A percentile compares a stretch with the other conserved stretches of the same genome.
Evolutionary conservation across 108 stramenopile species (phyloP).

Genomic region (Discostella stelligeroides): DNA sequence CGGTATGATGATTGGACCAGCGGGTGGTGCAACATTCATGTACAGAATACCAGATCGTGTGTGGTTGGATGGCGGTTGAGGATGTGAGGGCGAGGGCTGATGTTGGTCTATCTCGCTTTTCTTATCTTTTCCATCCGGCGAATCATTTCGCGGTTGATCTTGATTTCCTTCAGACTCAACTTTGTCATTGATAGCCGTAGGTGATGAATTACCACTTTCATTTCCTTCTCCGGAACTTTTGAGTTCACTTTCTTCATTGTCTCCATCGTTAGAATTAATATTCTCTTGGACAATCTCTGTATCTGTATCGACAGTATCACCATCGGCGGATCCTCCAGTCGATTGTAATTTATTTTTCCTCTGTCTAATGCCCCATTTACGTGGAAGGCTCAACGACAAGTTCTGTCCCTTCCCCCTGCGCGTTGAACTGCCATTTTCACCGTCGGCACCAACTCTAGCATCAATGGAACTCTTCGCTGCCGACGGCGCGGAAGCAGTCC

Average conservation of each 20-base stretch:
- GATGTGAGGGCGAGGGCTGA: neutral
- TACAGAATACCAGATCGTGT: slow-evolving; percentile 22
- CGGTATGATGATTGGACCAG: slow-evolving; percentile 10
- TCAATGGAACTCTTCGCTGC: neutral
- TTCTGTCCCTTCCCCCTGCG: neutral
- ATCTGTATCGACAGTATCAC: neutral
- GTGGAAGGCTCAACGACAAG: slow-evolving; percentile 5
- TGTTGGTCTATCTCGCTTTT: neutral
- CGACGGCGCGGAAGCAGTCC: neutral
- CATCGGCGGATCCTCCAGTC: neutral
- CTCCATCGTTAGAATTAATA: too few relatives aligned
- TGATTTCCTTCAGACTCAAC: slow-evolving; percentile 1
- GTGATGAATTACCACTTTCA: neutral
- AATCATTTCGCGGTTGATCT: neutral
- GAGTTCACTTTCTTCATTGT: neutral
- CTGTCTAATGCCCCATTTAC: slow-evolving; percentile 3
- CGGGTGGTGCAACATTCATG: slow-evolving; percentile 1
- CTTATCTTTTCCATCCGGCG: neutral
- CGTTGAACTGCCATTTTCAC: neutral
- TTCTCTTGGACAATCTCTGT: too few relatives aligned
- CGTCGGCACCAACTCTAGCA: neutral
- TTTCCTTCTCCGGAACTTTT: neutral
- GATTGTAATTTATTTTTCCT: neutral
- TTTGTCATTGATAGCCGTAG: neutral
- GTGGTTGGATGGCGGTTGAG: slow-evolving; percentile 12